A percentile compares a stretch with the other conserved stretches of the same genome.
Evolutionary conservation across 805 yeast species (phyloP).

Genomic region (Deakozyma indianensis): DNA sequence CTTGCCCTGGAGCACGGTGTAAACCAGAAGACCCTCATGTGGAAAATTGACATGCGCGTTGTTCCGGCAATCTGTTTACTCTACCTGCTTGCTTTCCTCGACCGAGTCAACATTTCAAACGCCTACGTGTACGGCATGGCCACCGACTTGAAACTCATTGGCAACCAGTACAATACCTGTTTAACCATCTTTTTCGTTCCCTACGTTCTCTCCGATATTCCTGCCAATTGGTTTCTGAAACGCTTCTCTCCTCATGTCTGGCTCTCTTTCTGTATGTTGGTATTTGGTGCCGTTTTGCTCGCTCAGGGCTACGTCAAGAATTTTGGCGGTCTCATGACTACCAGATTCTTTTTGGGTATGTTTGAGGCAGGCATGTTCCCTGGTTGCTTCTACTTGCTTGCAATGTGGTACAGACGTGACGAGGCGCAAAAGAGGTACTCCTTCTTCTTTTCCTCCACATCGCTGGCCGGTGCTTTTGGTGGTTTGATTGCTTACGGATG

Average conservation of each 20-base stretch:
- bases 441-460: constrained; percentile 55
- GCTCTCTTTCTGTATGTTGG: constrained; percentile 42
- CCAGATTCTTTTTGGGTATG: constrained; percentile 52
- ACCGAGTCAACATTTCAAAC: constrained; percentile 70
- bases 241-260: constrained; percentile 48
- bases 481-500: constrained; percentile 60
- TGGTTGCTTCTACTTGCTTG: constrained; percentile 54
- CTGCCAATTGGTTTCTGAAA: constrained; percentile 50
- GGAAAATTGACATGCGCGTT: constrained; percentile 54
- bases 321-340: constrained; percentile 44
- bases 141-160: constrained; percentile 36
- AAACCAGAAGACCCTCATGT: constrained; percentile 39
- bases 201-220: constrained; percentile 46
- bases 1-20: constrained; percentile 34
- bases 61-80: constrained; percentile 66
- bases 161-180: constrained; percentile 48
- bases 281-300: constrained; percentile 50
- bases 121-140: constrained; percentile 63
- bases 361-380: constrained; percentile 66
- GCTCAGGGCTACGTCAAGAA: constrained; percentile 51
- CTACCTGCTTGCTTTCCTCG: constrained; percentile 64
- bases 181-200: constrained; percentile 62
- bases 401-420: constrained; percentile 46
- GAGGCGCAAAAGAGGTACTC: constrained; percentile 61
- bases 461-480: constrained; percentile 67